Base-by-base conservation (phyloP, 176 grass and related monocot genomes). In the Oropetium thomaeum region DNA sequence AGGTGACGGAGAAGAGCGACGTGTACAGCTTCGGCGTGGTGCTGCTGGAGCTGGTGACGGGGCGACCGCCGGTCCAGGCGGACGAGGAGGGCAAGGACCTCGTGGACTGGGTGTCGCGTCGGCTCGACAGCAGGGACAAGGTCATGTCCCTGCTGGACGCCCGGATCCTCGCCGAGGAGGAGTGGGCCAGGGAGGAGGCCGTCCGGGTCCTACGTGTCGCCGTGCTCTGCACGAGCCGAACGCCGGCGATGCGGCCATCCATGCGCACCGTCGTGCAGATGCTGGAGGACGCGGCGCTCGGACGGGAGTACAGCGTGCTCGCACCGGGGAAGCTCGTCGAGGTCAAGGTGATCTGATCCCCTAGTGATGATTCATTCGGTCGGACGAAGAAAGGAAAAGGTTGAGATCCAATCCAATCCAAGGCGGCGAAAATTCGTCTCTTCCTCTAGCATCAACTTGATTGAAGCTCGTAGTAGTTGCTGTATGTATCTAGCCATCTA, bases 251-350 rank as follows among this genome's bases (percentile, higher is more conserved):
- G 75, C 55, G 96, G 32, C 96, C 96, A 8, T 92, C 91, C 38
- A 95, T 99, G 96, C 78, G 96, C 41, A 59, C 82, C 26, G 96
- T 99, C 29, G 89, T 99, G 75, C 96, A 95, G 76, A 88, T 95
- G 96, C 83, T 99, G 5, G 91, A 99, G 84, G 96, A 92, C 52
- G 91, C 68, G 1, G 87, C 33, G 5, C 35, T 69, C 13, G 65
- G 63, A 0, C 55, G 81, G 25, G 57, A 48, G 13, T 59, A 59
- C 14, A n/a, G 1, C 12, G 5, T 4, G 23, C 12, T 2, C 3
- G 9, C 27, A 17, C 19, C 43, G 5, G n/a, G 0, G 14, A 78
- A 88, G 74, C 33, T 62, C 0, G 20, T 86, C 30, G 49, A 88
- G 43, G 77, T 79, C 3, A 88, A 90, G 81, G 27, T 59, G 15